phyloP scores from a whole-genome alignment of 2,329 filamentous ascomycete species.

The Bretziella fagacearum region DNA sequence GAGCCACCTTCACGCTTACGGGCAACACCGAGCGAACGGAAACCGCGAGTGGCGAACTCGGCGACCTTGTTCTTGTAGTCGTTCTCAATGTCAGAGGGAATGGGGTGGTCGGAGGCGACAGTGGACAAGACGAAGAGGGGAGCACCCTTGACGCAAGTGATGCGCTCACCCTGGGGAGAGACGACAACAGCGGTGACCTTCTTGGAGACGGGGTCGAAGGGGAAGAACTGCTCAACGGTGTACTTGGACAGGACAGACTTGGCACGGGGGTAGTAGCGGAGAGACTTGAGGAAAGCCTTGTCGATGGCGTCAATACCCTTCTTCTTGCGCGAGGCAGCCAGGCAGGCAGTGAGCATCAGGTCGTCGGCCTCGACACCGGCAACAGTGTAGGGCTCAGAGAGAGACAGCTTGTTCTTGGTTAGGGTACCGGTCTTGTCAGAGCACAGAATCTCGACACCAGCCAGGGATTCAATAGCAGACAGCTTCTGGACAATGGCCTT shows the following conservation, averaged over 20 bases:
- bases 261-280: conserved; percentile 66
- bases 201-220: conserved; percentile 86
- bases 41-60: conserved; percentile 82
- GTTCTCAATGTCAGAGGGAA: conserved; percentile 59
- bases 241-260: conserved; percentile 69
- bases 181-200: conserved; percentile 75
- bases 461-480: conserved; percentile 77
- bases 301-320: conserved; percentile 92
- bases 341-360: conserved; percentile 79
- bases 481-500: conserved; percentile 88
- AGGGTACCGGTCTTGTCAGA: conserved; percentile 88
- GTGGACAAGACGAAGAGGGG: conserved; percentile 76
- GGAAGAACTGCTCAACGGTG: conserved; percentile 68
- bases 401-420: conserved; percentile 85
- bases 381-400: conserved; percentile 71
- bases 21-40: conserved; percentile 83
- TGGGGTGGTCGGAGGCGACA: conserved; percentile 68
- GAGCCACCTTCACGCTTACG: conserved; percentile 66
- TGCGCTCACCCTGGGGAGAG: conserved; percentile 66
- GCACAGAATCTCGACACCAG: conserved; percentile 85
- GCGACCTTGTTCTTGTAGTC: conserved; percentile 87
- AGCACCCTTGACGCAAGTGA: conserved; percentile 81
- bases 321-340: conserved; percentile 84
- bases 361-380: conserved; percentile 70
- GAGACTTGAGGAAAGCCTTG: conserved; percentile 81